These are phyloP conservation scores for Globisporangium solare DNA, from an alignment of 352 stramenopile genomes.

Conservation along the genomic window DNA sequence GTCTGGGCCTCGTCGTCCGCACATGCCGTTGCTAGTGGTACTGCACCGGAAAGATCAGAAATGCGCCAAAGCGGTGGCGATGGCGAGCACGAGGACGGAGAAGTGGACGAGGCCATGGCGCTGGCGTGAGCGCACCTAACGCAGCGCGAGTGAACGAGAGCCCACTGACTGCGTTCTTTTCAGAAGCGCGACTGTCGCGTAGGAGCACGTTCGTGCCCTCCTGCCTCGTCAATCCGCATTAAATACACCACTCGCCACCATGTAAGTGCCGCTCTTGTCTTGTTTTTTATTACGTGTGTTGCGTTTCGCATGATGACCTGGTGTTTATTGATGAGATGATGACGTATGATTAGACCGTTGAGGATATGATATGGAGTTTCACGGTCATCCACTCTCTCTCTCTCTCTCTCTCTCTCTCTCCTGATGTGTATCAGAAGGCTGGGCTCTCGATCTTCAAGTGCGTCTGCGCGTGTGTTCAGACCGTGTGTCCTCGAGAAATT, in stretches of 20 bases:
- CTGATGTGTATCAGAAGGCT: no score
- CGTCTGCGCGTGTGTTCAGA: not conserved
- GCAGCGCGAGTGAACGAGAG: not conserved
- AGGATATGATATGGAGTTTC: no score
- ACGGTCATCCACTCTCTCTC: not conserved
- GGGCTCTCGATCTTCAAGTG: no score
- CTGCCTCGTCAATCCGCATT: not conserved
- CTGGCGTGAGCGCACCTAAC: slow-evolving; percentile 7
- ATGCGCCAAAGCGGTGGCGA: not conserved
- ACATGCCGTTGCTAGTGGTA: no score
- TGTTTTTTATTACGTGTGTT: not conserved
- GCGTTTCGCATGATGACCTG: slow-evolving; percentile 6
- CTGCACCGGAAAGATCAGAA: no score
- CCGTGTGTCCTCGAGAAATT: slow-evolving; percentile 16
- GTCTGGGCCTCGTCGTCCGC: no score
- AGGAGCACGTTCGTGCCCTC: no score
- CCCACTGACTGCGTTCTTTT: no score
- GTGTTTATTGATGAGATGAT: no score
- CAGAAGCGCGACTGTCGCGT: no score
- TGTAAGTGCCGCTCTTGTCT: slow-evolving; percentile 3
- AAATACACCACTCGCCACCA: not conserved
- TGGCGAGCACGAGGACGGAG: slow-evolving; percentile 23
- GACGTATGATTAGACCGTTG: no score
- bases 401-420: not conserved
- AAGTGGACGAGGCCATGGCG: slow-evolving; percentile 32